Evolutionary conservation across 2,329 filamentous ascomycete species (phyloP).

Genomic region (Claviceps humidiphila): DNA sequence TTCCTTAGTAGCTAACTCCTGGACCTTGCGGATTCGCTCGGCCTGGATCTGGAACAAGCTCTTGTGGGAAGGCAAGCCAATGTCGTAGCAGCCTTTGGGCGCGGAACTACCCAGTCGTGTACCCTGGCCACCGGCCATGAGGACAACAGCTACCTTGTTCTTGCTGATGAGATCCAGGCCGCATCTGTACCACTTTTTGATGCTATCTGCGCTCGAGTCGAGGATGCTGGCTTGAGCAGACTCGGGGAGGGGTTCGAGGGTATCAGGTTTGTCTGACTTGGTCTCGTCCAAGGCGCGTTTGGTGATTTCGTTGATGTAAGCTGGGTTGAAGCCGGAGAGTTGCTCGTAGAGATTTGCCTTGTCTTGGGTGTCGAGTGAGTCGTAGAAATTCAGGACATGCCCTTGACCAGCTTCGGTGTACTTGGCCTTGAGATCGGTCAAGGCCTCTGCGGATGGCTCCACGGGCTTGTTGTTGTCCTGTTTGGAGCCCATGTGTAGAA

Average conservation of each 20-base stretch:
- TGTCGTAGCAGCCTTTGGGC: conserved; percentile 96
- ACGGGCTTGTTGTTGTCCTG: conserved; percentile 20
- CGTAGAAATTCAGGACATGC: conserved; percentile 71
- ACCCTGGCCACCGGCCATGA: conserved; percentile 96
- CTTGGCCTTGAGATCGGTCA: conserved; percentile 57
- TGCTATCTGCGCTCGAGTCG: conserved; percentile 67
- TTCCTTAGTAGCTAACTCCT: conserved; percentile 65
- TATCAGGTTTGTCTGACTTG: conserved; percentile 41
- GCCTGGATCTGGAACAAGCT: conserved; percentile 96
- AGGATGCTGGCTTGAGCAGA: conserved; percentile 80
- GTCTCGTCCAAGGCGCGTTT: conserved; percentile 70
- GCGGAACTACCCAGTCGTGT: conserved; percentile 88
- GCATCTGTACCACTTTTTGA: conserved; percentile 72
- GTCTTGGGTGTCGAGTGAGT: conserved; percentile 58
- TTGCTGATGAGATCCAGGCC: conserved; percentile 69
- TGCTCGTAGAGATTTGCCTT: conserved; percentile 72
- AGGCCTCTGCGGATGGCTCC: conserved; percentile 50
- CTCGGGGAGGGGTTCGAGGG: conserved; percentile 77
- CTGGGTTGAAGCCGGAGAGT: conserved; percentile 68
- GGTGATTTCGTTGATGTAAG: conserved; percentile 77
- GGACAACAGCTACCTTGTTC: conserved; percentile 70
- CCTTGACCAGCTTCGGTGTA: conserved; percentile 66
- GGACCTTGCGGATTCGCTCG: conserved; percentile 79
- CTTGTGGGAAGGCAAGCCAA: conserved; percentile 84
- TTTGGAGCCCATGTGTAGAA: conserved; percentile 24